Base-by-base conservation (phyloP, 1,284 basidiomycete species). In the Cryptococcus neoformans region DNA sequence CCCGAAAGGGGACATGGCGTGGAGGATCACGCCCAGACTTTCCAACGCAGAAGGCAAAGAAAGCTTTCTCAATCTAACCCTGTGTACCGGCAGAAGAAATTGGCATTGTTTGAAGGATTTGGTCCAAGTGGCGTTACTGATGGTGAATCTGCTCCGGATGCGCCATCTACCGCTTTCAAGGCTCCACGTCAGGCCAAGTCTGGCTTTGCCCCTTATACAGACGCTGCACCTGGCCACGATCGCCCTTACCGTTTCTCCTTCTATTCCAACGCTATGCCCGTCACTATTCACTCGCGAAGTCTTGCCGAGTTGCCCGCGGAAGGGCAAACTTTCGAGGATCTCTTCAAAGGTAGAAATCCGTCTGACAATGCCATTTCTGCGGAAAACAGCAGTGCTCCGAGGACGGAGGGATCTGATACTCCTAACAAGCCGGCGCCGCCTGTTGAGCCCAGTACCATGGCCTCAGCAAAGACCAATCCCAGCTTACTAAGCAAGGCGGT, bases 241-340 rank as follows among this genome's bases (percentile, higher is more conserved):
- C 81, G 90, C 70, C 95, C 94, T 6, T 99, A 98, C 73, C 85
- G 96, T 38, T 99, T 99, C 80, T 98, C 95, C 0, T 99, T 99
- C 80, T 99, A 99, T 78, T 97, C 92, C 14, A 99, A 98, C 70
- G 84, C 89, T 1, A 81, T 97, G 49, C 87, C 89, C 2, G 88
- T 91, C 0, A 97, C 95, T 1, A 97, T 99, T 50, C 96, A 99
- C 77, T 91, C 96, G 0, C 83, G 93, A 9, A 93, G 88, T 61
- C 79, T 99, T 11, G 88, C 89, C 55, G 96, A 99, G 75, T 83
- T 99, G 3, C 95, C 96, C 0, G 91, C 90, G 0, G 92, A 95
- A 35, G 91, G 91, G 0, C 95, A 99, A 77, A 84, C 86, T 0
- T 99, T 98, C 68, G 89, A 92, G 66, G 90, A 98, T 57, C 80